Evolutionary conservation across 495 filamentous ascomycete species (phyloP).

Genomic region (Massariosphaeria phaeospora): DNA sequence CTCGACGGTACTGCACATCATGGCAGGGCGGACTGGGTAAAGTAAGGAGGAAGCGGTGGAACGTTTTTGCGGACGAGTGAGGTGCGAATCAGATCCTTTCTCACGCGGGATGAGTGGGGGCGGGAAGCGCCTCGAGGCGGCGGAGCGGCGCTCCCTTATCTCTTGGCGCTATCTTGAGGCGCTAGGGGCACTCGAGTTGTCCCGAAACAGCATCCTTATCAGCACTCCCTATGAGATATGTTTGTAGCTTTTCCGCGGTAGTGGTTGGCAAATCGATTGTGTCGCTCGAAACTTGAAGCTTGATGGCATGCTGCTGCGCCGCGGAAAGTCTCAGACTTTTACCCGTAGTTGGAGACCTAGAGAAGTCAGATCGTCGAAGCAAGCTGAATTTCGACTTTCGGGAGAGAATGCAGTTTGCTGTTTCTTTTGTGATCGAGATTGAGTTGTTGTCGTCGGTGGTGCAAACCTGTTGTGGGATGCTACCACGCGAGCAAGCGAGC

Average conservation of each 20-base stretch:
- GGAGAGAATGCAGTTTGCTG: no score
- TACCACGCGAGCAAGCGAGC: no score
- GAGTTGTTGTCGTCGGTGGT: no score
- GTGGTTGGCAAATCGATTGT: constrained; percentile 24
- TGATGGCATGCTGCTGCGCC: background rate
- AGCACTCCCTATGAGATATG: constrained; percentile 1
- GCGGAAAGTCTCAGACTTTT: constrained; percentile 2
- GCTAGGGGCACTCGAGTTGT: background rate
- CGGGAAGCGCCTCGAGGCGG: constrained; percentile 7
- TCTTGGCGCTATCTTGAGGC: constrained; percentile 7
- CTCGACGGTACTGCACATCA: background rate
- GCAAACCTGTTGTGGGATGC: no score
- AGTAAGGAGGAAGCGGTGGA: background rate
- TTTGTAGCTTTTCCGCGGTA: constrained; percentile 24
- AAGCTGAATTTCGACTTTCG: no score
- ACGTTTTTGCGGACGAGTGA: constrained; percentile 6
- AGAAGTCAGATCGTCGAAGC: background rate
- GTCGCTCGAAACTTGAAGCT: constrained; percentile 9
- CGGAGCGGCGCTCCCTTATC: constrained; percentile 29
- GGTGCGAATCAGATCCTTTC: background rate
- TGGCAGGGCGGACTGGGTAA: background rate
- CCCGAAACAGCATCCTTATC: constrained; percentile 19
- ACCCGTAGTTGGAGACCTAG: background rate
- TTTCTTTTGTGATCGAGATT: no score
- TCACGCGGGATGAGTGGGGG: constrained; percentile 20